A percentile compares a stretch with the other conserved stretches of the same genome.
phyloP scores from a whole-genome alignment of 1,139 yeast genomes.

The Geotrichum fermentans region DNA sequence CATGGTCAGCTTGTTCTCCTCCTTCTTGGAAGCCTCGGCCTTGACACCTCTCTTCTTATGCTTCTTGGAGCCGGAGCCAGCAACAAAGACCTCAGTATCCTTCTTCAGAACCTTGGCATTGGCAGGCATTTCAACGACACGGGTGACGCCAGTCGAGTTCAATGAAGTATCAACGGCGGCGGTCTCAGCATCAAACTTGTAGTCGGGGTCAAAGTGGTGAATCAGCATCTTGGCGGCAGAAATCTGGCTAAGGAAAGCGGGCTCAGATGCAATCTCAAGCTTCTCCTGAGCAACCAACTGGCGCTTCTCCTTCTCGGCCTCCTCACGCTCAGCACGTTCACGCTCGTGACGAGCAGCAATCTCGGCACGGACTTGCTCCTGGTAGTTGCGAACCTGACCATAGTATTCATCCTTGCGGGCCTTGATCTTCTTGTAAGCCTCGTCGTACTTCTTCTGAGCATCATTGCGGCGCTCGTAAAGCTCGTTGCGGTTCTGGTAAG shows the following conservation, averaged over 20 bases:
- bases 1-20: conserved; percentile 49
- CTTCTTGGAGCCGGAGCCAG: conserved; percentile 54
- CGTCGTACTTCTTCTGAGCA: conserved; percentile 66
- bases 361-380: conserved; percentile 43
- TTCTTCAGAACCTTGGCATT: conserved; percentile 64
- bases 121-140: conserved; percentile 51
- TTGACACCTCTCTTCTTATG: conserved; percentile 43
- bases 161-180: conserved; percentile 21
- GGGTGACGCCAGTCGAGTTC: conserved; percentile 35
- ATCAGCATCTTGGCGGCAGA: conserved; percentile 67
- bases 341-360: conserved; percentile 51
- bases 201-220: conserved; percentile 71
- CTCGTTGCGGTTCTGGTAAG: conserved; percentile 61
- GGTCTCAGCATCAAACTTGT: conserved; percentile 45
- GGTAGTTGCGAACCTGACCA: conserved; percentile 32
- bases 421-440: conserved; percentile 55
- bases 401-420: conserved; percentile 44
- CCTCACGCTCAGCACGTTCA: conserved; percentile 53
- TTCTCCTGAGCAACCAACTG: conserved; percentile 46
- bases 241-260: conserved; percentile 79
- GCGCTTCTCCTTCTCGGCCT: conserved; percentile 37
- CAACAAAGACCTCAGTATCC: conserved; percentile 48
- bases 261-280: conserved; percentile 69
- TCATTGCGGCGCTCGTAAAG: conserved; percentile 64
- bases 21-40: conserved; percentile 43